phyloP scores from a whole-genome alignment of 768 basidiomycete genomes.

The Suillus variegatus region DNA sequence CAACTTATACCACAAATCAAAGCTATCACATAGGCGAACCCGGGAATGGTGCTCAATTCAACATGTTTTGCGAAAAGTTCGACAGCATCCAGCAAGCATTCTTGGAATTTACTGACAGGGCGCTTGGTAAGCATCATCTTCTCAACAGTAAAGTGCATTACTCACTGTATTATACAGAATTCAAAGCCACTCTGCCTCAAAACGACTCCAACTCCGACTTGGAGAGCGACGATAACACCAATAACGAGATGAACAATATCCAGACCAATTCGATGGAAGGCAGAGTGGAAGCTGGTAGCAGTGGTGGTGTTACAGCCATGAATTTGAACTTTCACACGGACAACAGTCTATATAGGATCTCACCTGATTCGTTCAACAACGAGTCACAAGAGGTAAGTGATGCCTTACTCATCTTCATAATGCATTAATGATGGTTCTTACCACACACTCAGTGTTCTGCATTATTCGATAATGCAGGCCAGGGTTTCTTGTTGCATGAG shows the following conservation, averaged over 20 bases:
- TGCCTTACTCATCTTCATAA: no score
- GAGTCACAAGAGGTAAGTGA: no score
- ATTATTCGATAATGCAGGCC: no score
- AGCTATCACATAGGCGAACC: slow-evolving; percentile 1
- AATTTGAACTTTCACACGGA: no score
- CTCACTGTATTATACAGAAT: background rate
- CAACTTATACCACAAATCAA: background rate
- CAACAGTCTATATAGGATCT: no score
- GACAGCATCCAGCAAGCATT: background rate
- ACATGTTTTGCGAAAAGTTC: background rate
- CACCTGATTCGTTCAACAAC: no score
- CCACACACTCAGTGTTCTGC: no score
- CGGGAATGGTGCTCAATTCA: background rate
- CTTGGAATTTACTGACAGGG: background rate
- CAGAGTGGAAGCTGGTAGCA: no score
- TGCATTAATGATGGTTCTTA: no score
- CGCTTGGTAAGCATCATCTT: background rate
- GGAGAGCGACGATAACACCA: background rate
- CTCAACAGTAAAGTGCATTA: background rate
- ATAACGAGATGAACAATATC: background rate
- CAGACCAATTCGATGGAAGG: no score
- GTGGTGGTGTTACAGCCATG: no score
- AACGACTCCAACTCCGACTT: background rate
- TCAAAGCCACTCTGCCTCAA: background rate
- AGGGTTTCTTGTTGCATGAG: no score